Percentiles rank a stretch among this genome's conserved stretches.
Evolutionary conservation across 176 grass and related monocot genomes (phyloP).

Genomic region (Coix lacrymajobi): DNA sequence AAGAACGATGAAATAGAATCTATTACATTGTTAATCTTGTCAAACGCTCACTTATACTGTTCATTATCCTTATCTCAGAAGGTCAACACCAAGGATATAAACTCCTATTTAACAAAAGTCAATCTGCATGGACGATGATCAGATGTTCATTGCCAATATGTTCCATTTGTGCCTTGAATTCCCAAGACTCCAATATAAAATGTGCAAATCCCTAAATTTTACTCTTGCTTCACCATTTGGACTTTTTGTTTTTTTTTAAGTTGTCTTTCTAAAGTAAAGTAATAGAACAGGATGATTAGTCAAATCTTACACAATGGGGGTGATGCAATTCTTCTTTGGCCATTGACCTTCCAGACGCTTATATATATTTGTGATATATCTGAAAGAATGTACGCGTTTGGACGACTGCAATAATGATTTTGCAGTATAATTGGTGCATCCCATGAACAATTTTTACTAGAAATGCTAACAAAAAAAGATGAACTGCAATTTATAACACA

Average conservation of each 20-base stretch:
- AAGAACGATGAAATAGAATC: background rate
- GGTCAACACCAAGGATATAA: background rate
- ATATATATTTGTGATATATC: background rate
- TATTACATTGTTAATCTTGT: background rate
- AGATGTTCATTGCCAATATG: background rate
- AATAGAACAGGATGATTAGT: background rate
- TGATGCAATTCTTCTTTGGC: background rate
- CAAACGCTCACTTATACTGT: background rate
- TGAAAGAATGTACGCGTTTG: background rate
- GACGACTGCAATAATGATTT: background rate
- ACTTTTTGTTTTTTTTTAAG: background rate
- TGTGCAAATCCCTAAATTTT: background rate
- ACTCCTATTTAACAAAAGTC: background rate
- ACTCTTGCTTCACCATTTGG: background rate
- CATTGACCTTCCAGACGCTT: background rate
- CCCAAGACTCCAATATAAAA: background rate
- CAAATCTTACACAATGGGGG: background rate
- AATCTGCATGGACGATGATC: background rate
- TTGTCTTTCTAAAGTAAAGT: background rate
- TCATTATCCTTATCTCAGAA: background rate
- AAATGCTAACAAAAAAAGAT: background rate
- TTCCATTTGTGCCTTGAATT: background rate
- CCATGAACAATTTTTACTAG: background rate
- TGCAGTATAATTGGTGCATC: slow-evolving; percentile 5
- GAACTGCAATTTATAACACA: background rate